Base-by-base conservation (phyloP, 2,329 filamentous ascomycete genomes). In the Penicillium sp. region DNA sequence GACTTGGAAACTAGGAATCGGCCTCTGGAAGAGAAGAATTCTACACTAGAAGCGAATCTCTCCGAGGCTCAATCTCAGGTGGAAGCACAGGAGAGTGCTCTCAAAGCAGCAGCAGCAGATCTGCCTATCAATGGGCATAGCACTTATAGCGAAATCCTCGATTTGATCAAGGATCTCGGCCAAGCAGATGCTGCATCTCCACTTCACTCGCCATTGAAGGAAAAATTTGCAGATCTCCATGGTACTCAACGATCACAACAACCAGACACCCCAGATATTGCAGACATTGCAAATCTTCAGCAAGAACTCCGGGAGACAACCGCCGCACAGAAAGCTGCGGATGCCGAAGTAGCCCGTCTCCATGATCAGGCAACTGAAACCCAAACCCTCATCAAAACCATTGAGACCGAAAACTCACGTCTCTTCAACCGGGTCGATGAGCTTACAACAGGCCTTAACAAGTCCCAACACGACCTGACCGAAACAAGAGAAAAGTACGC, bases 131-230 rank as follows among this genome's bases (percentile, higher is more conserved):
- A 60, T 3, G 63, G 63, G 7, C 67, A 67, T 23, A 74, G 69
- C 53, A 69, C 70, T 7, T 75, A 73, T 51, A 67, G 62, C 23
- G 71, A 76, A 39, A 71, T 76, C n/a, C 59, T 76, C 2, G 70
- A 73, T 26, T 46, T 70, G 39, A 71, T 75, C 43, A 72, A 73
- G 44, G 67, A 68, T 47, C 57, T 72, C 16, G 68, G 64, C 26
- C 66, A 63, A 19, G 53, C 63, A 11, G 56, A 61, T 39, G 50
- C 59, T 8, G 53, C 54, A 47, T 55, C 58, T 6, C 51, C 58
- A 13, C 34, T 51, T 9, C 47, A 51, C 13, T 55, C 55, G 13
- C 51, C 61, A 6, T 26, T 57, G 14, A 64, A 62, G 16, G 55
- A 56, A 1, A 66, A 57, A 47, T 58, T 63, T 44, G 47, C 46